Evolutionary conservation across 2,329 filamentous ascomycete genomes (phyloP).

Genomic region (Fusarium begoniae): DNA sequence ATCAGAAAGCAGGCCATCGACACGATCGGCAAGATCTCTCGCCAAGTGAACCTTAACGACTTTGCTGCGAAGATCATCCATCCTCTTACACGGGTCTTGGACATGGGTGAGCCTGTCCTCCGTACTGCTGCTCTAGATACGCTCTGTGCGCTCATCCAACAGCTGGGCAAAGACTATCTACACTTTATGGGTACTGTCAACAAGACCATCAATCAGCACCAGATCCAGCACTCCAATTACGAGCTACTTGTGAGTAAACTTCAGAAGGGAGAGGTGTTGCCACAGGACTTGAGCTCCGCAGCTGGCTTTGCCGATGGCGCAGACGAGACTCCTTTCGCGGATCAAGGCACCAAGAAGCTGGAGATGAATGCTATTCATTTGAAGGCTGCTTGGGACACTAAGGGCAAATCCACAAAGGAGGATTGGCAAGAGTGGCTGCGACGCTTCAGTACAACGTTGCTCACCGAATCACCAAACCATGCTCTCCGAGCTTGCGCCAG

Average conservation of each 20-base stretch:
- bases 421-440: conserved; percentile 99
- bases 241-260: conserved; percentile 91
- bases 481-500: conserved; percentile 92
- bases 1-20: conserved; percentile 92
- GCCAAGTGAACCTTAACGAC: conserved; percentile 96
- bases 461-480: conserved; percentile 96
- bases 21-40: conserved; percentile 90
- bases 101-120: conserved; percentile 75
- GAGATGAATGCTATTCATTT: conserved; percentile 98
- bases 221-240: conserved; percentile 90
- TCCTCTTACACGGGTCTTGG: conserved; percentile 84
- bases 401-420: conserved; percentile 95
- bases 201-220: conserved; percentile 81
- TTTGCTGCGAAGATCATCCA: conserved; percentile 97
- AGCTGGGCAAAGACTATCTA: conserved; percentile 92
- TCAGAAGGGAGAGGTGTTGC: conserved; percentile 93
- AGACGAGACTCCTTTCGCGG: conserved; percentile 83
- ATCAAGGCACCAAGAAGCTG: conserved; percentile 90
- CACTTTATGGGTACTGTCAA: conserved; percentile 95
- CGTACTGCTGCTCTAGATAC: conserved; percentile 90
- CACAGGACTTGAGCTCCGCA: conserved; percentile 91
- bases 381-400: conserved; percentile 96
- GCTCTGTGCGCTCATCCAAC: conserved; percentile 92
- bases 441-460: conserved; percentile 91
- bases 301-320: conserved; percentile 79